Evolutionary conservation across 1,284 basidiomycete genomes (phyloP).

Genomic region (Ustilago tritici): DNA sequence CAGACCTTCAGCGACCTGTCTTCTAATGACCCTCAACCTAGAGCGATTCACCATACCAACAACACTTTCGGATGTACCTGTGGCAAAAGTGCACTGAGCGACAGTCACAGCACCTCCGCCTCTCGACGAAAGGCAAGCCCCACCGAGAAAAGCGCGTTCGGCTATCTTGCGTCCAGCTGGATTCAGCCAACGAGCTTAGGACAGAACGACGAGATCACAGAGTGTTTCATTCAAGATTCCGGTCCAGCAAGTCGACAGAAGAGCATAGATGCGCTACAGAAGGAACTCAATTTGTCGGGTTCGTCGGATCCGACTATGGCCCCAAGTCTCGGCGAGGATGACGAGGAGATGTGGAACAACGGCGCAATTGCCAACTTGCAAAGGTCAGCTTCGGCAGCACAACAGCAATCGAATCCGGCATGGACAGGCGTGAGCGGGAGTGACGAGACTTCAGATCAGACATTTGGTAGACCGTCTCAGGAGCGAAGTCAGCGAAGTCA

Average conservation of each 20-base stretch:
- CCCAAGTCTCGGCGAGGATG: slow-evolving; percentile 1
- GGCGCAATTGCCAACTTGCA: neutral
- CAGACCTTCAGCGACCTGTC: slow-evolving; percentile 6
- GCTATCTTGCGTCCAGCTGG: slow-evolving; percentile 27
- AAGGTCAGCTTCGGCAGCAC: neutral
- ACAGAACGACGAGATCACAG: slow-evolving; percentile 23
- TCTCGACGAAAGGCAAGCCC: slow-evolving; percentile 30
- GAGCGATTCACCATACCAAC: slow-evolving; percentile 15
- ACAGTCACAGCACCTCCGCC: slow-evolving; percentile 1
- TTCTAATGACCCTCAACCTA: slow-evolving; percentile 6
- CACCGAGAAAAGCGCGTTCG: slow-evolving; percentile 28
- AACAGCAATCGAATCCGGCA: slow-evolving; percentile 7
- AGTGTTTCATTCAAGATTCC: slow-evolving; percentile 19
- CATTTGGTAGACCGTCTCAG: slow-evolving; percentile 22
- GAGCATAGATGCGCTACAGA: slow-evolving; percentile 24
- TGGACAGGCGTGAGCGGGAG: slow-evolving; percentile 1
- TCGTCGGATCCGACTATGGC: slow-evolving; percentile 9
- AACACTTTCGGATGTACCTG: slow-evolving; percentile 33
- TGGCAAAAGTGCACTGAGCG: slow-evolving; percentile 22
- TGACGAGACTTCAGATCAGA: slow-evolving; percentile 25
- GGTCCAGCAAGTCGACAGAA: slow-evolving; percentile 8
- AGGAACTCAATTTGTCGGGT: slow-evolving; percentile 18
- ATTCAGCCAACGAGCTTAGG: neutral
- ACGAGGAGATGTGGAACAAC: slow-evolving; percentile 19
- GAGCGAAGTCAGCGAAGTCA: slow-evolving; percentile 16